A percentile compares a stretch with the other conserved stretches of the same genome.
phyloP scores from a whole-genome alignment of 495 filamentous ascomycete species.

The Tuber microsphaerosporum region DNA sequence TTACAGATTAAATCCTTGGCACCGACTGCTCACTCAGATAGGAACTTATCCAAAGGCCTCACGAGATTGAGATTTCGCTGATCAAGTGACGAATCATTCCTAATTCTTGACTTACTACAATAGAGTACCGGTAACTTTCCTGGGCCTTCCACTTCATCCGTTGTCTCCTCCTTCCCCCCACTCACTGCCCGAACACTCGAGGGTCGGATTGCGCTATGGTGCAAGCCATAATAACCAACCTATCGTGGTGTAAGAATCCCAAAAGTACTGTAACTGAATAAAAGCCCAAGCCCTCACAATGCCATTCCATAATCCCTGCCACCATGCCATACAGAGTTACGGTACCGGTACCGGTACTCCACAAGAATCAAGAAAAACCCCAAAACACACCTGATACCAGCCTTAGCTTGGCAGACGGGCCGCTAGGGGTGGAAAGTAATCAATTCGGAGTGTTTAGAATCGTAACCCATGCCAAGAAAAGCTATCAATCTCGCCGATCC shows the following conservation, averaged over 20 bases:
- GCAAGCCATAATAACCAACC: neutral
- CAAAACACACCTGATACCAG: neutral
- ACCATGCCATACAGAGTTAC: neutral
- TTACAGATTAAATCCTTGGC: neutral
- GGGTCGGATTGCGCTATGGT: neutral
- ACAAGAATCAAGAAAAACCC: neutral
- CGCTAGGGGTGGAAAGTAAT: neutral
- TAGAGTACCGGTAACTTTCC: neutral
- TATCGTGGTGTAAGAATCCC: neutral
- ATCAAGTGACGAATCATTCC: neutral
- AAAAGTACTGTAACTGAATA: neutral
- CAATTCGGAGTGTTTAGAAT: neutral
- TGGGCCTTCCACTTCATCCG: neutral
- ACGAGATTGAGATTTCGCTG: neutral
- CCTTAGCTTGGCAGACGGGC: neutral
- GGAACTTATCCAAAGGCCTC: neutral
- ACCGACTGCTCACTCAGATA: neutral
- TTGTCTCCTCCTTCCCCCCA: neutral
- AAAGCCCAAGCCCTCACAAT: neutral
- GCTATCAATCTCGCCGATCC: neutral
- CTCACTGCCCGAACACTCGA: neutral
- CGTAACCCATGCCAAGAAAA: neutral
- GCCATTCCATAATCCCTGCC: neutral
- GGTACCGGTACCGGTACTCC: neutral
- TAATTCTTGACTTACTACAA: neutral